Evolutionary conservation across 2,329 filamentous ascomycete genomes (phyloP), one percentile per base, ranked within the genome.

Genomic region (Pseudopyrenochaeta lycopersici): DNA sequence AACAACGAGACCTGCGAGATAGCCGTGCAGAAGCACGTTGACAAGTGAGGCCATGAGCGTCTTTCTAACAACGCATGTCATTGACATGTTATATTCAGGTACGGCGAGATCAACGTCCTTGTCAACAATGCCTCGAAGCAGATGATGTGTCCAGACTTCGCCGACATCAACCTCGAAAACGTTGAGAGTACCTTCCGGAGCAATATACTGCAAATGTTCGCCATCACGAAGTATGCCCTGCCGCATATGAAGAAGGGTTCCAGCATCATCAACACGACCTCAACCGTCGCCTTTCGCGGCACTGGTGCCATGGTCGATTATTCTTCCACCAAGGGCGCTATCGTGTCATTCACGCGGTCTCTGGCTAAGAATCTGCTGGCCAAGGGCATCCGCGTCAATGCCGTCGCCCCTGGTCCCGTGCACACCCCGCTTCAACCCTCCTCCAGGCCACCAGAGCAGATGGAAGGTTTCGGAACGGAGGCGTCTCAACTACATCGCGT

Each of bases 181-280:
- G 82, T 86, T 0, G 81, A 85, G 56, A 82, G 80, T 58, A 83
- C 81, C 0, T 88, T 87, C 76, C 79, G 90, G 72, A 90, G 86
- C 32, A 94, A 93, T 76, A 90, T 94, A 67, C 88, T 92, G 74
- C 83, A 88, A 9, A 88, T 85, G 79, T 93, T 91, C 80, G 92
- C 87, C 76, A 80, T 92, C 30, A 82, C 89, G 51, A 94, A 93
- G 73, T 90, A 92, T 67, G 77, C 83, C 11, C 80, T 93, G 17
- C 86, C 85, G 1, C 87, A 91, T 74, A 89, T 94, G 85, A 83
- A 85, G 64, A 73, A 76, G 21, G 90, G 90, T 31, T 82, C 85
- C 55, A 86, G 85, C 20, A 91, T 94, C 68, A 90, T 94, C 80
- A 93, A 92, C 78, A 91, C 90, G 70, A 86, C 89, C 32, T 91